Evolutionary conservation across 345 rosid genomes (phyloP), one percentile per base, ranked within the genome.

Genomic region (Citrus sp.): DNA sequence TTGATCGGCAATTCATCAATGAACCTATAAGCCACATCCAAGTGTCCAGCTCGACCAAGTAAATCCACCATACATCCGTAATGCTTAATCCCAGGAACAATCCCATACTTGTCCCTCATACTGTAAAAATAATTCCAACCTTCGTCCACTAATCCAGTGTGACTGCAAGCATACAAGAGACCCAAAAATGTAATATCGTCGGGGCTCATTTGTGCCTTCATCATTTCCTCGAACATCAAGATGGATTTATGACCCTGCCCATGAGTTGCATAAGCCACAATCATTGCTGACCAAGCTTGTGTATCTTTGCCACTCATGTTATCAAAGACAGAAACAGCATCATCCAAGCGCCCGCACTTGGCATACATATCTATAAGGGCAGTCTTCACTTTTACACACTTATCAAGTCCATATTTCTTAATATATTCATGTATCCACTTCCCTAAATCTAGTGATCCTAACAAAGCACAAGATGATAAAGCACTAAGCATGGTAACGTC

Each of bases 1-100:
- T 75, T 82, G 51, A 88, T 75, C 1, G 95, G 91, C 78, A 93
- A 87, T 38, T 80, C 79, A 42, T 88, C 82, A 56, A 95, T 88
- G 84, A 93, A 92, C 40, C 81, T 68, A 82, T 80, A 89, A 30
- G 98, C 97, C 84, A 81, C 86, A 49, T 90, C 78, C 76, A 95
- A 80, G 59, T 18, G 77, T 77, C 98, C 98, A 67, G 92, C 95
- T 84, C 98, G 88, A 63, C 95, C 91, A 59, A 93, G 89, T 82
- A 95, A 84, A 86, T 93, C 98, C 9, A 92, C 97, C 94, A 95
- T 90, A 78, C 97, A 93, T 61, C 97, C 98, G 59, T 89, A 92
- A 89, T 95, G 98, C 82, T 91, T 93, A 38, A 88, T 79, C 56
- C 89, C 77, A 0, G 97, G 97, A 79, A 78, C 61, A 77, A 91